Base-by-base conservation (phyloP, 148 eudicot species). In the Gaultheria prostrata region DNA sequence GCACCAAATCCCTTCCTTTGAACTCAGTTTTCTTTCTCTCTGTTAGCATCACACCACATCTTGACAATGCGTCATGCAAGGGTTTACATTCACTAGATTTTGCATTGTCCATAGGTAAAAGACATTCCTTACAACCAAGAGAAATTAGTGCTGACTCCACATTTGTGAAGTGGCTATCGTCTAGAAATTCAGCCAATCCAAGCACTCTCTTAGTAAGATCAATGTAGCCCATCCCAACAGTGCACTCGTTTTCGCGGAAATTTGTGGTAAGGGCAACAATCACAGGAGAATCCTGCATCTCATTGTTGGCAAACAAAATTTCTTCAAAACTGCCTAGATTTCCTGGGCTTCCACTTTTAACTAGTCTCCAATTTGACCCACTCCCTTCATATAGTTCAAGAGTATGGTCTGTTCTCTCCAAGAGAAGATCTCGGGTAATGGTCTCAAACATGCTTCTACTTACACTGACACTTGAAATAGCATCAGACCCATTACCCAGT, bases 221-320 rank as follows among this genome's bases (percentile, higher is more conserved):
- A 86, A 95, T 83, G 82, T 94, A 92, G 83, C 94, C 93, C 80
- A 94, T 82, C 33, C 98, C 98, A 85, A 93, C 84, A 14, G 93
- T 93, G 86, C 97, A 97, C 61, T 94, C 92, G 88, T 82, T 93
- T 84, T 97, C 95, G 82, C 87, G 91, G 21, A 92, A 92, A 26
- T 78, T 93, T 33, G 93, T 94, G 53, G 86, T 45, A 69, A 97
- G 86, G 51, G 99, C 93, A 83, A 93, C 92, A 82, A 91, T 92
- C 51, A 88, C 98, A n/a, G 99, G 98, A 80, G 98, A 92, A 81
- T 94, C 98, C 79, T 97, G 99, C 99, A 97, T 97, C 53, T 97
- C 99, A 89, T 94, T 94, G 84, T 97, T 92, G 72, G 99, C 94
- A 89, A 97, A 97, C 81, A 97, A 86, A 87, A 93, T 85, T 67